phyloP scores from a whole-genome alignment of 306 rosid genomes.

The Argentina anserina region DNA sequence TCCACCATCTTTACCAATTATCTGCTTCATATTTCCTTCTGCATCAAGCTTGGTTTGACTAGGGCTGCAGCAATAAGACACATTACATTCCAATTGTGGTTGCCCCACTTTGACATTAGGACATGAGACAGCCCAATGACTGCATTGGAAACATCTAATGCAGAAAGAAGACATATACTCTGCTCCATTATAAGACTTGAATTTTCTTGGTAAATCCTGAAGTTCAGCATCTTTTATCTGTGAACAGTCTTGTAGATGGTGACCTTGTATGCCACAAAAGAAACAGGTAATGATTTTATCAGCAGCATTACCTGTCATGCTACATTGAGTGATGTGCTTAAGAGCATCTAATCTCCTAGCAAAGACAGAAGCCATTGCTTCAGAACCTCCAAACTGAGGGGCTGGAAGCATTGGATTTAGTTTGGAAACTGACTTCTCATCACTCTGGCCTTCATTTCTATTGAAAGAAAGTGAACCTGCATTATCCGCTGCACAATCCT shows the following conservation, averaged over 20 bases:
- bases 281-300: constrained; percentile 41
- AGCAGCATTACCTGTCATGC: constrained; percentile 28
- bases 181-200: constrained; percentile 30
- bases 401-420: constrained; percentile 23
- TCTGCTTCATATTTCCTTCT: constrained; percentile 31
- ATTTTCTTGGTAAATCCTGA: constrained; percentile 49
- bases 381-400: constrained; percentile 37
- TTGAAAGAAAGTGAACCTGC: constrained; percentile 27
- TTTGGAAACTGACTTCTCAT: constrained; percentile 26
- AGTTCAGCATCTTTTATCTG: constrained; percentile 40
- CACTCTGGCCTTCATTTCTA: constrained; percentile 26
- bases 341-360: constrained; percentile 73
- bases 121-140: constrained; percentile 73
- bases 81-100: constrained; percentile 26
- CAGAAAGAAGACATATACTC: constrained; percentile 41
- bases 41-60: constrained; percentile 22
- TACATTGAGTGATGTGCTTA: constrained; percentile 38
- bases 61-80: constrained; percentile 26
- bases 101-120: constrained; percentile 34
- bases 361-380: constrained; percentile 55
- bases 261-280: constrained; percentile 74
- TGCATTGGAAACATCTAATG: constrained; percentile 53
- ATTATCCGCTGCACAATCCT: constrained; percentile 20
- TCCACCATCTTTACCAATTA: constrained; percentile 20
- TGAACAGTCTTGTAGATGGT: constrained; percentile 49